A percentile compares a stretch with the other conserved stretches of the same genome.
Evolutionary conservation across 1,284 basidiomycete species (phyloP).

Genomic region (Cryptococcus deneoformans): DNA sequence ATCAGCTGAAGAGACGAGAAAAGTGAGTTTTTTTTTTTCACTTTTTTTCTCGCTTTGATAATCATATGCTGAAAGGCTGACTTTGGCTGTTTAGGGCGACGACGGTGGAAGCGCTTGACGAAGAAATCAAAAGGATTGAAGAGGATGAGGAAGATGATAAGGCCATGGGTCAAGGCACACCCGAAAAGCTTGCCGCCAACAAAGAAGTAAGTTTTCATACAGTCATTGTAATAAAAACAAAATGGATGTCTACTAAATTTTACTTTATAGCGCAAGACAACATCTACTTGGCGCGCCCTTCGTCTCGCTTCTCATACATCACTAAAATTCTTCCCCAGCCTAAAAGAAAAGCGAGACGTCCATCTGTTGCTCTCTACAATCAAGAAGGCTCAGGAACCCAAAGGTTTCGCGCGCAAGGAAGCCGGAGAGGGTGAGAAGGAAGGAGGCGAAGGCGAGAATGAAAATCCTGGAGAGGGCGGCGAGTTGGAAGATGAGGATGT

Average conservation of each 20-base stretch:
- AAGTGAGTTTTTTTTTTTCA: conserved; percentile 14
- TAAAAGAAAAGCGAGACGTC: conserved; percentile 22
- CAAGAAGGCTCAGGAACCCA: conserved; percentile 10
- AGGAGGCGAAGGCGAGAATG: neutral
- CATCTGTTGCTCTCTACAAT: conserved; percentile 25
- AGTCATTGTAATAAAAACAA: conserved; percentile 13
- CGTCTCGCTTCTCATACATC: conserved; percentile 29
- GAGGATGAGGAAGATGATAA: conserved; percentile 39
- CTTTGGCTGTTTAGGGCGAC: conserved; percentile 1
- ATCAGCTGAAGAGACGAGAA: conserved; percentile 32
- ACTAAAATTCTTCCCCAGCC: conserved; percentile 29
- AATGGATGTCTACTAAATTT: no score
- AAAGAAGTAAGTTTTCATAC: conserved; percentile 9
- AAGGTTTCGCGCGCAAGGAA: neutral
- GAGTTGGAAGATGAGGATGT: conserved; percentile 9
- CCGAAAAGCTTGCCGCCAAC: conserved; percentile 17
- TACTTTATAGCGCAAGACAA: conserved; percentile 8
- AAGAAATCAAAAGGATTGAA: conserved; percentile 29
- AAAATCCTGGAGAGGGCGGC: neutral
- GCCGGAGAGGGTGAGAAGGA: conserved; percentile 2
- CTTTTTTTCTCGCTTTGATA: no score
- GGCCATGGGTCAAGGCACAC: conserved; percentile 33
- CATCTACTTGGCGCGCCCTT: conserved; percentile 34
- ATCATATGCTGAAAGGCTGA: neutral
- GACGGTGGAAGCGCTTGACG: conserved; percentile 22